Evolutionary conservation across 129 eudicot genomes (phyloP), one percentile per base, ranked within the genome.

Genomic region (Tagetes erecta): DNA sequence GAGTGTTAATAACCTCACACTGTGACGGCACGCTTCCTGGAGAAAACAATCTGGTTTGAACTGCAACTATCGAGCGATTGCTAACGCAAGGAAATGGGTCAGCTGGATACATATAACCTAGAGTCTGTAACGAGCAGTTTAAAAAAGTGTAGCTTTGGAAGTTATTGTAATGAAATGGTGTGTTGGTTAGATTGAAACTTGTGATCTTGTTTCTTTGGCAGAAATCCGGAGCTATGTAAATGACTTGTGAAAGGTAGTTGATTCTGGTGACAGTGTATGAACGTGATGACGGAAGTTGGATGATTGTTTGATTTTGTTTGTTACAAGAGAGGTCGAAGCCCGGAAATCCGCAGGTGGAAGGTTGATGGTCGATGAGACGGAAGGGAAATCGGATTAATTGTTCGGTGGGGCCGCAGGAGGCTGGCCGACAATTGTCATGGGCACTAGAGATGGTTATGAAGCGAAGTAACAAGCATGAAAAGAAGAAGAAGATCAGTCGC

Each of bases 281-380:
- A 27, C 83, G 81, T 2, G 91, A 50, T 6, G 35, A 47, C 27
- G 14, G 87, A 5, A 89, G 80, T 36, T 39, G 67, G 36, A 85
- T 73, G 38, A 78, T 41, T 31, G 92, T 77, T 36, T 75, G 73
- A 76, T 40, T 76, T 0, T 34, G 70, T 71, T 56, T 36, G 80
- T 82, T 69, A 78, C 97, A 87, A 0, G 55, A 67, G 20, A 87
- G 84, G 47, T 80, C 86, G 80, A 91, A 87, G 1, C 91, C 91
- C 1, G 87, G 89, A 35, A 58, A 82, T 1, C 94, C 97, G 69
- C 97, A 85, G 0, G 63, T 9, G 3, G 6, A 55, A 1, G 88
- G 53, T 49, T 81, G 88, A 12, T 57, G 83, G 70, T 27, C 33
- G 6, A 3, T 39, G 49, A 87, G 63, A 46, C 80, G 84, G 85